Evolutionary conservation across 1,284 basidiomycete genomes (phyloP), one percentile per base, ranked within the genome.

Genomic region (Apiotrichum laibachii): DNA sequence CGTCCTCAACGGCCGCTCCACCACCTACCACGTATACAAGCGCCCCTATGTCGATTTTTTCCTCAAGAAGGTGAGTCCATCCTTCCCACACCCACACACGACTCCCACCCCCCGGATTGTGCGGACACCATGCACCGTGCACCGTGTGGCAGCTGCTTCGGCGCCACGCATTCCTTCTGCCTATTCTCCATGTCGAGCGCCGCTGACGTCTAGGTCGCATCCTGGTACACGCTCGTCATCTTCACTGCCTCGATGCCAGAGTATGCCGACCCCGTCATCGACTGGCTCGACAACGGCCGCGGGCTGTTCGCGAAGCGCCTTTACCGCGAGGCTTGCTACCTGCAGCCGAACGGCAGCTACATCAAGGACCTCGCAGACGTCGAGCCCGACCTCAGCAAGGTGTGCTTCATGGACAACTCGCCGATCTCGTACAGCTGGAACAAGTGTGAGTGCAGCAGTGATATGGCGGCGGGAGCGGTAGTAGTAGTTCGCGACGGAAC

Each of bases 221-320:
- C 88, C 44, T 99, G 95, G 95, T 99, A 99, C 80, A 97, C 94
- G 2, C 86, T 99, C 56, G 94, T 99, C 56, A 91, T 99, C 65
- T 99, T 95, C 78, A 99, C 95, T 19, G 96, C 95, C 1, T 97
- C 93, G 8, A 92, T 99, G 88, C 90, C 93, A 72, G 95, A 99
- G 78, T 99, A 99, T 76, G 95, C 95, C 59, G 95, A 99, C 80
- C 95, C 96, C 0, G 95, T 99, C 33, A 99, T 99, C 68, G 96
- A 99, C 79, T 99, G 96, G 95, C 81, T 99, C 59, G 95, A 99
- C 74, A 92, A 89, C 60, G 95, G 95, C 3, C 84, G 92, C 50
- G 92, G 91, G 10, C 88, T 99, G 58, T 85, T 99, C 46, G 85
- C 84, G 0, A 88, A 88, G 62, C 85, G 93, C 42, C 82, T 98